These are phyloP conservation scores for Truncatella angustata DNA, from an alignment of 2,329 filamentous ascomycete species.

Conservation along the genomic window DNA sequence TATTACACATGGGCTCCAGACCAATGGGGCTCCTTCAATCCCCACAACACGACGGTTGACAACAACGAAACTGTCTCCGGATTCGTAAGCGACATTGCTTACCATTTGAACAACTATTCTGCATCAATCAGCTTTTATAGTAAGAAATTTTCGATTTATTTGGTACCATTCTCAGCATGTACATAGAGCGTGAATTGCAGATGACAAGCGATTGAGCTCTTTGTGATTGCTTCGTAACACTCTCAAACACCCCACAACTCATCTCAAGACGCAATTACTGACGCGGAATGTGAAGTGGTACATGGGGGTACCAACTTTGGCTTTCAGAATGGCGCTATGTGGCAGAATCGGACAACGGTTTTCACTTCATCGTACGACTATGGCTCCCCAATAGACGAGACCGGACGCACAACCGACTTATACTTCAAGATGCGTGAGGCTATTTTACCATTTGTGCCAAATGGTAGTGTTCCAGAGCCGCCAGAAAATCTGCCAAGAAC, in stretches of 20 bases:
- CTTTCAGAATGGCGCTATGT: conserved; percentile 44
- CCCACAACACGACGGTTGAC: conserved; percentile 33
- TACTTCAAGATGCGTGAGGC: conserved; percentile 39
- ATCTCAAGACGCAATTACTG: too few relatives aligned
- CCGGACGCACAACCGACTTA: conserved; percentile 41
- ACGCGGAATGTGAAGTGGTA: too few relatives aligned
- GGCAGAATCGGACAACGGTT: conserved; percentile 35
- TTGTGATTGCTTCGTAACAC: too few relatives aligned
- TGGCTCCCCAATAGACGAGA: conserved; percentile 48
- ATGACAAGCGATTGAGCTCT: too few relatives aligned
- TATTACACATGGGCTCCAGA: conserved; percentile 46
- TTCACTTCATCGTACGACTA: conserved; percentile 51
- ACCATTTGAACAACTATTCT: conserved; percentile 33
- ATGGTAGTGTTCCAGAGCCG: conserved; percentile 35
- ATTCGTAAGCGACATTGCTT: conserved; percentile 33
- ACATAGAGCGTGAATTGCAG: too few relatives aligned
- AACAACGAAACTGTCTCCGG: conserved; percentile 20
- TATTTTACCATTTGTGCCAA: conserved; percentile 35
- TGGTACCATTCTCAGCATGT: too few relatives aligned
- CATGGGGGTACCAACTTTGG: conserved; percentile 52
- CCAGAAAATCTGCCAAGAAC: conserved; percentile 30
- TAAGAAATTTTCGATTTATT: too few relatives aligned
- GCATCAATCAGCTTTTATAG: conserved; percentile 48
- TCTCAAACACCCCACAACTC: too few relatives aligned
- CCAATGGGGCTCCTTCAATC: conserved; percentile 38